Percentiles rank a stretch among this genome's conserved stretches.
Evolutionary conservation across 306 rosid genomes (phyloP).

Genomic region (Hylodesmum podocarpum): DNA sequence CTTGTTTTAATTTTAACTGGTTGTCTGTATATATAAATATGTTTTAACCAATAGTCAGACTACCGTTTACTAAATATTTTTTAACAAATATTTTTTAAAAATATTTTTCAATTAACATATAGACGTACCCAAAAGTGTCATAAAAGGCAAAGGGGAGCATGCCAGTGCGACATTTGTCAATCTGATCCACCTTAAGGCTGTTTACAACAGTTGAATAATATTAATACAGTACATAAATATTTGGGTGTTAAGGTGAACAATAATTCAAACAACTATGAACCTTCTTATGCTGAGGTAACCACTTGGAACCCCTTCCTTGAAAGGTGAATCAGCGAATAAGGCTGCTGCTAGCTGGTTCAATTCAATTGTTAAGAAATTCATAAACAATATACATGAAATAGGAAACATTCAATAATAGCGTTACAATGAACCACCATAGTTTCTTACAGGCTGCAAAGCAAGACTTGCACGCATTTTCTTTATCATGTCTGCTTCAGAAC

Average conservation of each 20-base stretch:
- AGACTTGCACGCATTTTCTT: slow-evolving; percentile 74
- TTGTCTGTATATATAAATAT: too few species aligned
- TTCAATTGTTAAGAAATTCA: neutral
- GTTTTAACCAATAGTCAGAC: too few species aligned
- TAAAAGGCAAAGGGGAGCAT: slow-evolving; percentile 86
- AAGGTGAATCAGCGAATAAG: slow-evolving; percentile 38
- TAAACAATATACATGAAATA: neutral
- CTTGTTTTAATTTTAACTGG: too few species aligned
- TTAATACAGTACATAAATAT: neutral
- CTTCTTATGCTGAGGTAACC: slow-evolving; percentile 51
- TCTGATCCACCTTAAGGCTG: neutral
- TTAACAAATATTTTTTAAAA: too few species aligned
- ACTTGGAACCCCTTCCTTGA: slow-evolving; percentile 49
- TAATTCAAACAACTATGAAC: neutral
- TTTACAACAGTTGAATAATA: neutral
- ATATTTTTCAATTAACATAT: too few species aligned
- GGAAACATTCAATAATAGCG: slow-evolving; percentile 1
- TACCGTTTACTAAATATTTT: too few species aligned
- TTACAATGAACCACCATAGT: neutral
- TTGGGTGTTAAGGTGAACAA: neutral
- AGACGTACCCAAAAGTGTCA: slow-evolving; percentile 71
- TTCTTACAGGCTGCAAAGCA: slow-evolving; percentile 82
- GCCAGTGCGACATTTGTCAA: slow-evolving; percentile 54
- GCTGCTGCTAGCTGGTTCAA: slow-evolving; percentile 67
- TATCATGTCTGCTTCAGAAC: slow-evolving; percentile 84